phyloP scores from a whole-genome alignment of 169 alveolate genomes.

The Eimeria mitis region DNA sequence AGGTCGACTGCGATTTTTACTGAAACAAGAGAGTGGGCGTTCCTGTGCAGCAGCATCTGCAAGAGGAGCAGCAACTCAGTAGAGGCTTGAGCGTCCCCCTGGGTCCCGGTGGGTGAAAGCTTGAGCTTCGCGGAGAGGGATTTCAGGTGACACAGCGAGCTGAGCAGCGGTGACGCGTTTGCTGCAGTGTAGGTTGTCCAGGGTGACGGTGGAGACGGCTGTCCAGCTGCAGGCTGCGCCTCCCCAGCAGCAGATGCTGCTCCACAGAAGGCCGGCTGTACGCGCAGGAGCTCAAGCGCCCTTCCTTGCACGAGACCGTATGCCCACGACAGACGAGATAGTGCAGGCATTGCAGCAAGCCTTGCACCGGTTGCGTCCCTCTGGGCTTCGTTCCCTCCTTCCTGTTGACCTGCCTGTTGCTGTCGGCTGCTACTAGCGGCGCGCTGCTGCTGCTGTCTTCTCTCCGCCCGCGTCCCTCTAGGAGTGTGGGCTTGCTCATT shows the following conservation, averaged over 20 bases:
- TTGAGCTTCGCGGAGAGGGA: conserved; percentile 67
- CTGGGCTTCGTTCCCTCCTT: conserved; percentile 31
- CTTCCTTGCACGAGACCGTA: conserved; percentile 47
- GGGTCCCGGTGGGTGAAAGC: conserved; percentile 55
- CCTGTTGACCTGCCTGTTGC: conserved; percentile 17
- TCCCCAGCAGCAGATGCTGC: conserved; percentile 23
- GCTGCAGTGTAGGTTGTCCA: conserved; percentile 67
- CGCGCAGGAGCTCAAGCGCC: conserved; percentile 46
- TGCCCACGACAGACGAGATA: conserved; percentile 55
- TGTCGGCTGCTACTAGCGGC: conserved; percentile 13
- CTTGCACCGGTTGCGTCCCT: not conserved
- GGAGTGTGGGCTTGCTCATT: conserved; percentile 45
- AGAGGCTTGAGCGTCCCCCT: conserved; percentile 59
- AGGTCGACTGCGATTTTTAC: conserved; percentile 68
- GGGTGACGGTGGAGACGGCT: not conserved
- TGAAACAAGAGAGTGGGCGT: conserved; percentile 65
- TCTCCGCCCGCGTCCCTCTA: conserved; percentile 45
- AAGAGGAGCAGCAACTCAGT: conserved; percentile 64
- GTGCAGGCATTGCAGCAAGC: not conserved
- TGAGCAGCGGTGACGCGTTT: conserved; percentile 38
- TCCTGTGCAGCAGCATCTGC: conserved; percentile 70
- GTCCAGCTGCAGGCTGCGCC: not conserved
- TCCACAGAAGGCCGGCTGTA: conserved; percentile 14
- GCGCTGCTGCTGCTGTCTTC: conserved; percentile 71
- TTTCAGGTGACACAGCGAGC: conserved; percentile 35